Evolutionary conservation across 1,284 basidiomycete species (phyloP).

Genomic region (Mycena sp.): DNA sequence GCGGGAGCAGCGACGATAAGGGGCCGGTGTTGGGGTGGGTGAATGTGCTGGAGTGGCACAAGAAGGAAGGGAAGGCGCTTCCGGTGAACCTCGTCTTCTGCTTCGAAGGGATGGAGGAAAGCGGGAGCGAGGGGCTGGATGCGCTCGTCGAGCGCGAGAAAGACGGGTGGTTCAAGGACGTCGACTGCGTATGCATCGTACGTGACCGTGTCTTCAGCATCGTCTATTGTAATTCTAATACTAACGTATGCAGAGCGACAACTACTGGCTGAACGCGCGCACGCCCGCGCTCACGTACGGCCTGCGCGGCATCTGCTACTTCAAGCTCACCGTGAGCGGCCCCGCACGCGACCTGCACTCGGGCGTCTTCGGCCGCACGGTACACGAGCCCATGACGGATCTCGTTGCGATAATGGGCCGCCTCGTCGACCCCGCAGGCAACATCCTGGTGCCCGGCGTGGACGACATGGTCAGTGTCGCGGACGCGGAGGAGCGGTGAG

Average conservation of each 20-base stretch:
- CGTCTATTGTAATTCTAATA: too few species aligned
- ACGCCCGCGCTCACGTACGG: conserved; percentile 83
- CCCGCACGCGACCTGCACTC: conserved; percentile 94
- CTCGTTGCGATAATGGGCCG: conserved; percentile 84
- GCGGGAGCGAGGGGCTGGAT: conserved; percentile 93
- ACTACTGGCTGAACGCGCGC: conserved; percentile 86
- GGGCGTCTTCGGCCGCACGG: conserved; percentile 76
- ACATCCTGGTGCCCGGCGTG: conserved; percentile 92
- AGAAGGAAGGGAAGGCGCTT: conserved; percentile 75
- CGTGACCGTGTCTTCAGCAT: too few species aligned
- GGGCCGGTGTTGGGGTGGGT: conserved; percentile 95
- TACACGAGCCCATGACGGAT: conserved; percentile 92
- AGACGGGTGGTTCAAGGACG: conserved; percentile 85
- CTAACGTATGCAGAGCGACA: too few species aligned
- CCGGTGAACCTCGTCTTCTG: conserved; percentile 96
- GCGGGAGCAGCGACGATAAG: conserved; percentile 94
- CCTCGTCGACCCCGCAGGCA: conserved; percentile 85
- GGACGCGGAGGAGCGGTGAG: too few species aligned
- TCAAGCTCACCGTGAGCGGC: conserved; percentile 85
- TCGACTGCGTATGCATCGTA: conserved; percentile 96
- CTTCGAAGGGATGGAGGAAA: conserved; percentile 99
- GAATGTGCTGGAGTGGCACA: conserved; percentile 93
- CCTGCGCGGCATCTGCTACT: conserved; percentile 91
- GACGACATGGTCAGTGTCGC: conserved; percentile 83
- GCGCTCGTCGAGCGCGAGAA: conserved; percentile 89